Percentiles rank a stretch among this genome's conserved stretches.
phyloP scores from a whole-genome alignment of 352 stramenopile genomes.

The Pythium biforme region DNA sequence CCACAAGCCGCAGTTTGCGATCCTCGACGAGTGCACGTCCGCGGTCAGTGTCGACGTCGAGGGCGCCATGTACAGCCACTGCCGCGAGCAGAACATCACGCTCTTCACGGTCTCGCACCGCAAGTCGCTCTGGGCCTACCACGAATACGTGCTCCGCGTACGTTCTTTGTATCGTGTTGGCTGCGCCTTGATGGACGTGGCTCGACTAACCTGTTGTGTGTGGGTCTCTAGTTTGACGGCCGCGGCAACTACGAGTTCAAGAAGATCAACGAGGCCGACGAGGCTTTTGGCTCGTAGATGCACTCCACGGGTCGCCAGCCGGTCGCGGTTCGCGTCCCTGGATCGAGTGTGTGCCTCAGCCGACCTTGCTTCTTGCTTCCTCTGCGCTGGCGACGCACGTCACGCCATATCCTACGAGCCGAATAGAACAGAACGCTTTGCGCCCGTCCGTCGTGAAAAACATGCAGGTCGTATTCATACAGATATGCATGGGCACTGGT shows the following conservation, averaged over 20 bases:
- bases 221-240: constrained; percentile 68
- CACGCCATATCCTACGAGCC: no score
- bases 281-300: constrained; percentile 76
- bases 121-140: constrained; percentile 89
- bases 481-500: no score
- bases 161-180: constrained; percentile 16
- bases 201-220: neutral
- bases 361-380: no score
- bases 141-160: constrained; percentile 84
- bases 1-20: constrained; percentile 89
- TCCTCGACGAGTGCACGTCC: constrained; percentile 88
- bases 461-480: neutral
- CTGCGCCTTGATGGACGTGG: neutral
- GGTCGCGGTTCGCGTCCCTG: no score
- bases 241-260: constrained; percentile 86
- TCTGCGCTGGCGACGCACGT: no score
- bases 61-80: constrained; percentile 84
- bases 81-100: constrained; percentile 87
- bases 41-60: constrained; percentile 87
- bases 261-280: constrained; percentile 75
- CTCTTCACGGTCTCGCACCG: constrained; percentile 91
- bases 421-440: no score
- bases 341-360: no score
- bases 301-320: no score
- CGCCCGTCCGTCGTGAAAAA: no score